These are phyloP conservation scores for Zygotorulaspora mrakii DNA, from an alignment of 1,139 yeast genomes.

Conservation along the genomic window DNA sequence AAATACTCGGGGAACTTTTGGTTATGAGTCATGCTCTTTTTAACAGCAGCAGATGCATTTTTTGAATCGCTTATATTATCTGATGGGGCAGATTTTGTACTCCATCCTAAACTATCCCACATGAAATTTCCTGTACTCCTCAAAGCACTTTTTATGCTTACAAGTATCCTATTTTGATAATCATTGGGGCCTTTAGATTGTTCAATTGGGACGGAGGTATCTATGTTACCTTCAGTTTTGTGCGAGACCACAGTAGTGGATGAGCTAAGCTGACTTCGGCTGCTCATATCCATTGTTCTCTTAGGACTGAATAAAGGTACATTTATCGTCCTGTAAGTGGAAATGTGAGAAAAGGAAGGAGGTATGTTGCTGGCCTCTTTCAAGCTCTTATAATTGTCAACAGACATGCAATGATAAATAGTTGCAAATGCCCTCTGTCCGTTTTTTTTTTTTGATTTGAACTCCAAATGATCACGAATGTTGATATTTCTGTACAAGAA, in stretches of 20 bases:
- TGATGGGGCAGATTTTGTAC: neutral
- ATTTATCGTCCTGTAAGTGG: constrained; percentile 18
- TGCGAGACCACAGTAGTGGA: neutral
- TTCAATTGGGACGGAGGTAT: neutral
- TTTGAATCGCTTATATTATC: too few species aligned
- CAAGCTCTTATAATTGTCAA: constrained; percentile 16
- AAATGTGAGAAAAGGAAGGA: constrained; percentile 20
- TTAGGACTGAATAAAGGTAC: constrained; percentile 18
- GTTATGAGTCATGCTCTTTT: neutral
- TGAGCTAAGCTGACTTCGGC: constrained; percentile 2
- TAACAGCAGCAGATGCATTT: neutral
- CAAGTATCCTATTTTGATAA: constrained; percentile 6
- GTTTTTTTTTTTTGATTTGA: constrained; percentile 6
- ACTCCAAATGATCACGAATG: constrained; percentile 4
- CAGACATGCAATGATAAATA: constrained; percentile 14
- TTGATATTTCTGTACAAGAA: constrained; percentile 6
- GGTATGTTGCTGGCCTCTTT: constrained; percentile 17
- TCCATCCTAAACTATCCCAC: constrained; percentile 4
- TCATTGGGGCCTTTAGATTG: neutral
- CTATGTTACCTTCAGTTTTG: neutral
- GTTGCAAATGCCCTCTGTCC: constrained; percentile 3
- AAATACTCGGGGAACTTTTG: constrained; percentile 6
- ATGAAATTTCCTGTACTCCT: neutral
- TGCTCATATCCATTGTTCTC: constrained; percentile 17
- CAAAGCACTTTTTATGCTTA: constrained; percentile 1